Evolutionary conservation across 164 flowering plant genomes (phyloP), one percentile per base, ranked within the genome.

Genomic region (Kingdonia uniflora): DNA sequence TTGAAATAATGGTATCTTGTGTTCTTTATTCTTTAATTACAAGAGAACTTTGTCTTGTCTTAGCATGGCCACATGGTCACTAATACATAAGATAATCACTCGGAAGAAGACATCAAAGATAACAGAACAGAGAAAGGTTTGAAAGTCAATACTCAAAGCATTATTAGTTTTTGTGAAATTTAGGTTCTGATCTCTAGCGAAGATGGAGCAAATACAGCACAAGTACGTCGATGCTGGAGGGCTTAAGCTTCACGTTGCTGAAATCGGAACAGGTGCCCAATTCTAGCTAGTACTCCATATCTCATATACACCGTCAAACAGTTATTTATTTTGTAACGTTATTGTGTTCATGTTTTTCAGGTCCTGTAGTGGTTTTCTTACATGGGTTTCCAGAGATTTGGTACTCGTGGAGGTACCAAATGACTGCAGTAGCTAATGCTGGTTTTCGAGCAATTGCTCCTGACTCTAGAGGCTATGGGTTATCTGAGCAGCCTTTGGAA

Each of bases 331-430:
- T 29, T 29, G 35, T 8, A 29, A 29, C 8, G 6, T 29, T 29
- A 29, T 29, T 3, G 8, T 29, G 35, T 29, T 29, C 35, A 3
- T 3, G 6, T 29, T 29, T 29, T 29, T 13, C 55, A 64, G 58
- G 58, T 39, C 54, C 67, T 22, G 38, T 53, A 52, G 58, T 58
- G 20, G 17, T 58, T 7, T 49, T 65, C 63, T 55, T 59, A 11
- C 80, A 75, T 61, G 80, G 80, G 2, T 72, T 75, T 56, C 80
- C 82, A 13, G 80, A 75, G 52, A 71, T 73, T 17, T 65, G 73
- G 76, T 81, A 79, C 61, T 69, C 87, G 5, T 79, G 82, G 87
- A 55, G 84, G 58, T 71, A 81, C 64, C 87, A 81, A 58, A 77
- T 81, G 84, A 17, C 76, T 16, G 81, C 72, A 0, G 73, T 63